Evolutionary conservation across 495 filamentous ascomycete genomes (phyloP).

Genomic region (Penicillium daleae): DNA sequence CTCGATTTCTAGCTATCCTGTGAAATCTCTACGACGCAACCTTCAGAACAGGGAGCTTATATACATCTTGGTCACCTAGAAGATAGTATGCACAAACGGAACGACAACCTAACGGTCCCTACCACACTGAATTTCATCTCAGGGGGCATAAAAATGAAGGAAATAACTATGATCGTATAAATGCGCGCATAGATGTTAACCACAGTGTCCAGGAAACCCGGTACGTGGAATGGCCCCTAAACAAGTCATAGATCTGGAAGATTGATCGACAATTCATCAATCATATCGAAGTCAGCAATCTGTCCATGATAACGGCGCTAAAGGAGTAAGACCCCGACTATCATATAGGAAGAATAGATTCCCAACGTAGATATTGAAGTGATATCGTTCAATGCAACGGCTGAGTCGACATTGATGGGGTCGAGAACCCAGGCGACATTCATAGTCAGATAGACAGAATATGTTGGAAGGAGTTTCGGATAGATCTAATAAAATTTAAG

Average conservation of each 20-base stretch:
- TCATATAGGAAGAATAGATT: background rate
- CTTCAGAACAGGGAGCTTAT: constrained; percentile 32
- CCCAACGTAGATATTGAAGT: background rate
- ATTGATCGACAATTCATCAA: constrained; percentile 6
- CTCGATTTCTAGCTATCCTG: background rate
- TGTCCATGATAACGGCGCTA: background rate
- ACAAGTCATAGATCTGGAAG: constrained; percentile 29
- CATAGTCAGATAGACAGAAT: background rate
- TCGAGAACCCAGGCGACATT: background rate
- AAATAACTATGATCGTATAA: constrained; percentile 42
- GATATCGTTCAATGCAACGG: background rate
- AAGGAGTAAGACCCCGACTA: background rate
- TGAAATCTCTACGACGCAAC: background rate
- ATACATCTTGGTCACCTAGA: constrained; percentile 28
- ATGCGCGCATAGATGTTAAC: constrained; percentile 46
- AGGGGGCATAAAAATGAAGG: constrained; percentile 51
- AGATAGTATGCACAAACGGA: constrained; percentile 40
- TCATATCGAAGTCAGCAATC: background rate
- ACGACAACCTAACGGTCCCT: constrained; percentile 42
- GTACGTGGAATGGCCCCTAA: constrained; percentile 54
- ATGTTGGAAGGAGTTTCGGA: background rate
- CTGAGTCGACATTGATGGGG: background rate
- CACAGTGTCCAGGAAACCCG: constrained; percentile 45
- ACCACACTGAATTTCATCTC: constrained; percentile 50
- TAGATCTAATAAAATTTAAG: background rate